Evolutionary conservation across 2,329 filamentous ascomycete species (phyloP), one percentile per base, ranked within the genome.

Genomic region (Verticillium alfalfae): DNA sequence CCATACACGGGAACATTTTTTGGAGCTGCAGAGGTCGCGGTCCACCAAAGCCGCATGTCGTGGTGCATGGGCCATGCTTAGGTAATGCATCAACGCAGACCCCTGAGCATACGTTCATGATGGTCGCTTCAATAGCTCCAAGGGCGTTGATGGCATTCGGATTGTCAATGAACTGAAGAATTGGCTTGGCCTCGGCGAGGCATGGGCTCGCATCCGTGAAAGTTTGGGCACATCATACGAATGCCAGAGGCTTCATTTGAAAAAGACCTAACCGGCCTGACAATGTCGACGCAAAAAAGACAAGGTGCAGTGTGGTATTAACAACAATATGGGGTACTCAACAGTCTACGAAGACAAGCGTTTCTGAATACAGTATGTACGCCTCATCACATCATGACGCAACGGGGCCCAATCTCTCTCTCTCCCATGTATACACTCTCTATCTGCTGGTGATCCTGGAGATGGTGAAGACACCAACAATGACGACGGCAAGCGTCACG

Each of bases 401-500:
- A 64, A 45, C 36, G 38, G 34, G 55, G 37, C 37, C 37, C 22
- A 49, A n/a, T 37, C 8, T 45, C 62, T 62, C 10, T 18, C 31
- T 34, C 9, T 56, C 34, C 59, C 49, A 8, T 58, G 58, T 59
- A 31, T 36, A 36, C 57, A 67, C 56, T 39, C 65, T 67, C 72
- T 78, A 85, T 71, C 83, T 76, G 75, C 80, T 84, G 39, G 81
- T 80, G 65, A 88, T 79, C 66, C 93, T 87, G 64, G 91, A 88
- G 70, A 99, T 87, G 52, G 93, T 88, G 78, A 99, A 99, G 12
- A 98, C 94, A 66, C 91, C 92, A 49, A 96, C 83, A 75, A 99
- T 97, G 41, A 97, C 93, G 54, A 96, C 92, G 10, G 94, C 95
- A 71, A 99, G 78, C n/a, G 93, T 93, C 62, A 95, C 93, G 72